Evolutionary conservation across 768 basidiomycete genomes (phyloP), one percentile per base, ranked within the genome.

Genomic region (Amanita rimosa): DNA sequence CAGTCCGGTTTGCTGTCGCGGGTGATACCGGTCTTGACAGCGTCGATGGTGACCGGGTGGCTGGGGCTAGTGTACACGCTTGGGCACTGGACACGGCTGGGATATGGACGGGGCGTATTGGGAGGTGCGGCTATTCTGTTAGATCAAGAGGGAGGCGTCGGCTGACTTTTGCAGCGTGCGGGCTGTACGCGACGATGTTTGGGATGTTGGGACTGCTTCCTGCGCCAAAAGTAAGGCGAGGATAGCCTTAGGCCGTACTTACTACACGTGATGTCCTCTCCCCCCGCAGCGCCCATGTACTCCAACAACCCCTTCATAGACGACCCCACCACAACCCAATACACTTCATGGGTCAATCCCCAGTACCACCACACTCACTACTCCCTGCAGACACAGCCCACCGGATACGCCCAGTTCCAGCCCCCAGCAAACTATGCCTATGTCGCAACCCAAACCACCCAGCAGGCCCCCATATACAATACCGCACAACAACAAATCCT

Each of bases 161-260:
- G n/a, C 14, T 40, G 33, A 16, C 43, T 35, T 56, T 52, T 40
- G 4, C 55, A 89, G 85, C 82, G 9, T 79, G 77, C 9, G 81
- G 79, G 8, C 60, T 85, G 40, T 89, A 88, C 55, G 77, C 78
- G 6, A 68, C 86, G 36, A 67, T 68, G 16, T 85, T 89, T 57
- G 86, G 86, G n/a, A 61, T 86, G 31, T 72, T 89, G 49, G 86
- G 85, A 2, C 68, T 89, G 17, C 65, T 88, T 45, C 83, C 85
- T 11, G 74, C 75, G 21, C 84, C 84, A 10, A 75, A 69, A 61
- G 65, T 74, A 46, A 57, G 54, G 40, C 68, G 64, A 34, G 16
- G 14, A 10, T 14, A 27, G 37, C 7, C 19, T 24, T 33, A 16
- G 7, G n/a, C 29, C 31, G 29, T 11, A 31, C 10, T 13, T 31